Conservation (phyloP, 2,329 filamentous ascomycete genomes). For the Aspergillus persii region DNA sequence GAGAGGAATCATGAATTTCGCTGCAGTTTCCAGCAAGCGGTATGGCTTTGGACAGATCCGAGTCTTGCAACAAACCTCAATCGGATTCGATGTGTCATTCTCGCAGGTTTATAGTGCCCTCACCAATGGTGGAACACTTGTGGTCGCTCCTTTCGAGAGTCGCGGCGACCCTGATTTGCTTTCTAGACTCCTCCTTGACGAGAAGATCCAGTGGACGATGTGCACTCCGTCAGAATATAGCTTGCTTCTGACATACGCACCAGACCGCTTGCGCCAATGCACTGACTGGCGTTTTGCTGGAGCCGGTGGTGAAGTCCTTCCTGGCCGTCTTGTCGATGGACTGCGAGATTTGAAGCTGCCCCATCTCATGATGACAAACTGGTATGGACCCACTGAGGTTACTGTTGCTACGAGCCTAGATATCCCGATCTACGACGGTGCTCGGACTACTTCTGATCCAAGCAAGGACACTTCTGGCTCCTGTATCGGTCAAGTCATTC, state of each 20-base stretch:
- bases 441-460: neutral
- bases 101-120: slow-evolving; percentile 5
- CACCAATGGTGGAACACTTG: slow-evolving; percentile 1
- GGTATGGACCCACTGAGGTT: neutral
- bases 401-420: neutral
- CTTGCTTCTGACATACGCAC: neutral
- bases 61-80: slow-evolving; percentile 7
- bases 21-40: neutral
- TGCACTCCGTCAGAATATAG: slow-evolving; percentile 4
- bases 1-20: neutral
- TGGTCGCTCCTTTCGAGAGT: neutral
- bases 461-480: neutral
- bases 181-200: neutral
- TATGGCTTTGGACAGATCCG: neutral
- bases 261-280: neutral
- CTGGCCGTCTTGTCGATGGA: neutral
- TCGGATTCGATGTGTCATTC: slow-evolving; percentile 5
- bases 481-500: neutral
- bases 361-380: neutral
- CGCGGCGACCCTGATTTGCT: neutral
- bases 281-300: neutral
- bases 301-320: neutral
- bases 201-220: neutral
- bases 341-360: neutral
- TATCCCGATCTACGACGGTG: neutral